phyloP scores from a whole-genome alignment of 1,139 yeast species.

The Lodderomyces margitis region DNA sequence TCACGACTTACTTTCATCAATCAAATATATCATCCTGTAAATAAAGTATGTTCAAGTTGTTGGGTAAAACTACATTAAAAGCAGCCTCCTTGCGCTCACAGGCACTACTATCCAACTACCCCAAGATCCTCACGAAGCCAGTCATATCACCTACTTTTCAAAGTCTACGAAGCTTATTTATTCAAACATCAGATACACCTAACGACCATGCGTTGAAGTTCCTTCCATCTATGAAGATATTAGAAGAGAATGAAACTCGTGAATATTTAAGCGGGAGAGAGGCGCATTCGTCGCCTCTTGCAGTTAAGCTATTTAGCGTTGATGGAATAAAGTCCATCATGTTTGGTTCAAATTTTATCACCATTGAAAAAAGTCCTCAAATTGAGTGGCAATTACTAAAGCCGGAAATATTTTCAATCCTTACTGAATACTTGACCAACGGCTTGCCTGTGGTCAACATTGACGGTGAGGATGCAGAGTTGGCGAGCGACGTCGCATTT shows the following conservation, averaged over 20 bases:
- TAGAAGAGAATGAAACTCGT: constrained; percentile 46
- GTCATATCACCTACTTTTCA: background rate
- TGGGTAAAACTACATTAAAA: background rate
- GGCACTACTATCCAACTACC: background rate
- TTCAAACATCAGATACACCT: constrained; percentile 45
- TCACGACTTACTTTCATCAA: background rate
- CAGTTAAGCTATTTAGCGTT: constrained; percentile 49
- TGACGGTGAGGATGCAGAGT: constrained; percentile 15
- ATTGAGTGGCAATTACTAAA: constrained; percentile 75
- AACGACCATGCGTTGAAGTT: constrained; percentile 49
- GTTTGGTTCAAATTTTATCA: constrained; percentile 68
- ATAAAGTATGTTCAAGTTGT: background rate
- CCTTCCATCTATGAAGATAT: constrained; percentile 43
- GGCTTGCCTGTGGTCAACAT: constrained; percentile 62
- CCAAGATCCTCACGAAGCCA: background rate
- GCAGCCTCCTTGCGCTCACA: background rate
- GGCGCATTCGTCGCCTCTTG: constrained; percentile 54
- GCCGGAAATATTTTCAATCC: constrained; percentile 82
- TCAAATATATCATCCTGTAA: background rate
- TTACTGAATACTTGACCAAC: constrained; percentile 79
- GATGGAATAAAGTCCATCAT: constrained; percentile 53
- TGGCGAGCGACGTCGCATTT: constrained; percentile 38
- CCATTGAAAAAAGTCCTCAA: constrained; percentile 67
- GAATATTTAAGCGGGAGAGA: constrained; percentile 57
- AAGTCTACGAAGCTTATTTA: constrained; percentile 22